Conservation (phyloP, 2,329 filamentous ascomycete genomes). For the Niveomyces coronatus region DNA sequence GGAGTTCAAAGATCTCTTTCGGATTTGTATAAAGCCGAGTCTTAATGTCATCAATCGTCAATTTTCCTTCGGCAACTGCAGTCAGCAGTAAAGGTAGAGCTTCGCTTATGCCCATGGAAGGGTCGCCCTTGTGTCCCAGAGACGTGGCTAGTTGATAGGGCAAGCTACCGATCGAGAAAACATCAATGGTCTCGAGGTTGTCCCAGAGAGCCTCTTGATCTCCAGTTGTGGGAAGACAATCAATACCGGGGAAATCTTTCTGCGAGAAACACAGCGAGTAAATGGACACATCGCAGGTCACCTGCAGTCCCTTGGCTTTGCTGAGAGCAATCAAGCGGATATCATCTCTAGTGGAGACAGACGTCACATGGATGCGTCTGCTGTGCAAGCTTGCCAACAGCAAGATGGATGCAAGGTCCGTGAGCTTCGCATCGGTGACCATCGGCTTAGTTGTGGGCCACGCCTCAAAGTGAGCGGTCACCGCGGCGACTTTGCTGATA, state of each 20-base stretch:
- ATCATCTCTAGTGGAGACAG: slow-evolving; percentile 69
- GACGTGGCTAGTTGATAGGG: slow-evolving; percentile 63
- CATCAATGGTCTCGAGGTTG: slow-evolving; percentile 61
- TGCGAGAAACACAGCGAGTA: slow-evolving; percentile 68
- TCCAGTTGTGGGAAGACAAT: slow-evolving; percentile 52
- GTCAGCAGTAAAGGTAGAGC: slow-evolving; percentile 65
- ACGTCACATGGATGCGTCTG: slow-evolving; percentile 70
- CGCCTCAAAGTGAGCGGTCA: slow-evolving; percentile 67
- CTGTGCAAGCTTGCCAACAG: slow-evolving; percentile 68
- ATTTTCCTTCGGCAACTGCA: slow-evolving; percentile 61
- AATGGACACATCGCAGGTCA: slow-evolving; percentile 74
- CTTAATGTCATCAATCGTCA: slow-evolving; percentile 66
- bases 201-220: slow-evolving; percentile 70
- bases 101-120: slow-evolving; percentile 60
- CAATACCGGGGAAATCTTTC: slow-evolving; percentile 57
- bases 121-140: slow-evolving; percentile 41
- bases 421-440: slow-evolving; percentile 70
- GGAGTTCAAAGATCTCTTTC: slow-evolving; percentile 71
- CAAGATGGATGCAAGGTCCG: slow-evolving; percentile 70
- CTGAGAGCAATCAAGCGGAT: slow-evolving; percentile 66
- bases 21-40: slow-evolving; percentile 65
- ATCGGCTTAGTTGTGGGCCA: slow-evolving; percentile 74
- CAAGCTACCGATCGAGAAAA: slow-evolving; percentile 69
- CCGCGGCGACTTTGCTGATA: slow-evolving; percentile 72
- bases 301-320: slow-evolving; percentile 72